These are phyloP conservation scores for Saccharum officinarum DNA, from an alignment of 176 grass and related monocot species.

Conservation along the genomic window DNA sequence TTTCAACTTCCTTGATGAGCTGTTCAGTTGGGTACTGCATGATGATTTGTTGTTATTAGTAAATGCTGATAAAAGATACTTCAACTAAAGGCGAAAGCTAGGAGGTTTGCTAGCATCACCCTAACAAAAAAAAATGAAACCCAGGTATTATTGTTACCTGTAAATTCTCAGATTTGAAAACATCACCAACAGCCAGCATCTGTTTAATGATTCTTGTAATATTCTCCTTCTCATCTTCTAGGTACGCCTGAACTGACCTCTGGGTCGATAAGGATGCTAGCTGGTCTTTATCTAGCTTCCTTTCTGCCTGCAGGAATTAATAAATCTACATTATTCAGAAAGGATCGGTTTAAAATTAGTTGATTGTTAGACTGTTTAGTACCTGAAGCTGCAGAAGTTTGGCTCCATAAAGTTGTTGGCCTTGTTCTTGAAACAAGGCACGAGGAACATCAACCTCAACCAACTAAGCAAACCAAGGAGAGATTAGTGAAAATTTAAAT, in stretches of 20 bases:
- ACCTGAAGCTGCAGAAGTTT: slow-evolving; percentile 62
- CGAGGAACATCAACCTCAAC: slow-evolving; percentile 92
- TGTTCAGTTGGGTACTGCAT: slow-evolving; percentile 82
- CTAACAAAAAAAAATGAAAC: not conserved
- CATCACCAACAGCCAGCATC: slow-evolving; percentile 88
- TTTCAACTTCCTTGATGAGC: slow-evolving; percentile 89
- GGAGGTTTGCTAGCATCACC: not conserved
- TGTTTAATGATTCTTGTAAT: slow-evolving; percentile 87
- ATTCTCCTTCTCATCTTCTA: slow-evolving; percentile 74
- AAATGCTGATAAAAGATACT: slow-evolving; percentile 15
- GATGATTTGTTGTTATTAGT: slow-evolving; percentile 34
- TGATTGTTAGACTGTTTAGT: slow-evolving; percentile 10
- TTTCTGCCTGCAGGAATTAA: slow-evolving; percentile 64
- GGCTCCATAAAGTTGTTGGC: slow-evolving; percentile 85
- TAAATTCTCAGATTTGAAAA: slow-evolving; percentile 94
- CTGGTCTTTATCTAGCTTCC: slow-evolving; percentile 86
- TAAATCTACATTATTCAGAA: slow-evolving; percentile 26
- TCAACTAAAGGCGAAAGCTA: not conserved
- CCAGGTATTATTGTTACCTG: slow-evolving; percentile 50
- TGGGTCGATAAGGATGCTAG: slow-evolving; percentile 71
- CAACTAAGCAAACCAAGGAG: slow-evolving; percentile 59
- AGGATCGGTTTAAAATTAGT: slow-evolving; percentile 22
- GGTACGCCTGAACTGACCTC: slow-evolving; percentile 68
- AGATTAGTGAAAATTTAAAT: slow-evolving; percentile 15
- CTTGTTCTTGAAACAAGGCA: slow-evolving; percentile 96